Conservation (phyloP, 2,329 filamentous ascomycete genomes). For the Hymenoscyphus fraxineus region DNA sequence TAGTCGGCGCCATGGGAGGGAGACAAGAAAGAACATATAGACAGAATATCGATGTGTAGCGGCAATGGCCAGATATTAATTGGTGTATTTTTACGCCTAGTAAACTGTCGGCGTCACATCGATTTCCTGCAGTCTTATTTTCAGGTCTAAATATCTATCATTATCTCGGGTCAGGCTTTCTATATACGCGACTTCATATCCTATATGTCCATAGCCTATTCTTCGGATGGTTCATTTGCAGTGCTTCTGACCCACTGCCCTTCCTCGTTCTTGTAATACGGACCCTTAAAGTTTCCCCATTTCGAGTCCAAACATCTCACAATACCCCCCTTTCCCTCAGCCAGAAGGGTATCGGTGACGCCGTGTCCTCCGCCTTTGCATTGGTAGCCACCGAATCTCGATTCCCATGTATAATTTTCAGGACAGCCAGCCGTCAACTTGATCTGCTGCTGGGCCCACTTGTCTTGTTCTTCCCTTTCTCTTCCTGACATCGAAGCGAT, state of each 20-base stretch:
- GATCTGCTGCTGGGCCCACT: constrained; percentile 33
- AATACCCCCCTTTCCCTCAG: constrained; percentile 12
- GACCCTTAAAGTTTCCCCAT: background rate
- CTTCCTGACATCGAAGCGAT: background rate
- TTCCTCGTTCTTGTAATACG: background rate
- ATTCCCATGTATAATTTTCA: constrained; percentile 55
- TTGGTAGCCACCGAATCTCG: constrained; percentile 51
- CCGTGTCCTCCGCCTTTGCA: constrained; percentile 59
- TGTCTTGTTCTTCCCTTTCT: constrained; percentile 7
- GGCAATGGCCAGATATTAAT: no score
- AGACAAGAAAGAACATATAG: no score
- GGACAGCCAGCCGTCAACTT: constrained; percentile 50
- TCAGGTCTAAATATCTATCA: background rate
- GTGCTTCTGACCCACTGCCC: background rate
- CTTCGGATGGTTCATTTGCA: background rate
- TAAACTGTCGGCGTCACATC: background rate
- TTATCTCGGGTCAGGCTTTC: background rate
- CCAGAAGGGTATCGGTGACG: constrained; percentile 39
- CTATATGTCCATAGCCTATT: background rate
- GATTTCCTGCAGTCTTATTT: background rate
- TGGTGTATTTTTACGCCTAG: no score
- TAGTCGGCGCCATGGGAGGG: background rate
- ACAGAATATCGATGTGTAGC: no score
- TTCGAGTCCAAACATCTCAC: background rate
- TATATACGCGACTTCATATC: background rate